Evolutionary conservation across 2,329 filamentous ascomycete genomes (phyloP).

Genomic region (Alternaria ventricosa): DNA sequence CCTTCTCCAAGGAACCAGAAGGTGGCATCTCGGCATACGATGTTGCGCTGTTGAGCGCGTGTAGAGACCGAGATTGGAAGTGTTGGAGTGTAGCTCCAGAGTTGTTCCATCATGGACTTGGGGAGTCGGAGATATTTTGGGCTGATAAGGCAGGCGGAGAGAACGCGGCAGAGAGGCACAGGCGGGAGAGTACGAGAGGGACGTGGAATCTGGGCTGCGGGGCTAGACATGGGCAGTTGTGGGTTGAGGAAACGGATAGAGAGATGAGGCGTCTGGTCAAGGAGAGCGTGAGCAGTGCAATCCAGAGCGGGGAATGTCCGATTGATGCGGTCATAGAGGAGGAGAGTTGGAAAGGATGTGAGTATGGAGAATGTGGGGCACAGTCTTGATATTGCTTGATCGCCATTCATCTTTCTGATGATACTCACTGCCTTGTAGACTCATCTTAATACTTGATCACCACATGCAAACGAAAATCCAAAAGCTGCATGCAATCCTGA

Average conservation of each 20-base stretch:
- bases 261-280: background rate
- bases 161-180: background rate
- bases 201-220: constrained; percentile 24
- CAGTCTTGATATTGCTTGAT: constrained; percentile 14
- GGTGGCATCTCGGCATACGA: constrained; percentile 43
- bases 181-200: background rate
- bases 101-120: constrained; percentile 49
- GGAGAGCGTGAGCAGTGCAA: background rate
- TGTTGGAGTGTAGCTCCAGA: constrained; percentile 50
- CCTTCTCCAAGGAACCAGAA: constrained; percentile 25
- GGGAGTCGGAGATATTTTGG: constrained; percentile 30
- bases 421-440: background rate
- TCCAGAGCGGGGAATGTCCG: constrained; percentile 10
- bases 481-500: background rate
- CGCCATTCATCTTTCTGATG: background rate
- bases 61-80: constrained; percentile 42
- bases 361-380: constrained; percentile 17
- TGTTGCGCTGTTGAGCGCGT: constrained; percentile 49
- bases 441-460: background rate
- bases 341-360: constrained; percentile 15
- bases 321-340: constrained; percentile 8
- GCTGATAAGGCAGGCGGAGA: constrained; percentile 1
- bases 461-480: background rate
- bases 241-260: constrained; percentile 10
- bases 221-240: constrained; percentile 13